Evolutionary conservation across 305 asterid species (phyloP), one percentile per base, ranked within the genome.

Genomic region (Solanum chacoense): DNA sequence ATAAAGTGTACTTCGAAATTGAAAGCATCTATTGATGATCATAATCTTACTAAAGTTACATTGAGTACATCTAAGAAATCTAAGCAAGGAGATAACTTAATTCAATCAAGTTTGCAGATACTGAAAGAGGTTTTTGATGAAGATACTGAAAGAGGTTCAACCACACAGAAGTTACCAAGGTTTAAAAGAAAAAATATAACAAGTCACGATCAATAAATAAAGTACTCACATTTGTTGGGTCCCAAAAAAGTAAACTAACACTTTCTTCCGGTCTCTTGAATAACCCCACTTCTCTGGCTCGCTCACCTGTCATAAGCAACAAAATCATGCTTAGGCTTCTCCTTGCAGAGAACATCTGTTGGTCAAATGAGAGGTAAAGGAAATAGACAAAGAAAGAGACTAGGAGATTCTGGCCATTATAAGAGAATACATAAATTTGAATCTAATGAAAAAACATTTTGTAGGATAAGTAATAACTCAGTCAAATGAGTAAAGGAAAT

Each of bases 271-370:
- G 90, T 95, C 99, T 89, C 92, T 90, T 22, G 96, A 86, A 90
- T 94, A 93, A 73, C 98, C 97, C 98, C 98, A 97, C 91, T 95
- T 93, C 90, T 93, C 95, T 69, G 99, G 98, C 88, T 96, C 98
- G 79, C 97, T 96, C 89, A 97, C 98, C 99, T 97, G 96, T 83
- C 91, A 93, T 45, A 88, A 89, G 87, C 87, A 89, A 92, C 69
- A 80, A 89, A 87, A 86, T 29, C 8, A 63, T 32, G 86, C 28
- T 50, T 71, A 87, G 50, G 18, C 50, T 65, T 69, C 81, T n/a
- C 32, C 34, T 78, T n/a, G 45, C 55, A 50, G 50, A 26, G 35
- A 11, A 71, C 87, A 55, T 37, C 87, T 32, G 24, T 59, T 32
- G 16, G 50, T 34, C 75, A 84, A 59, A 22, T 20, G 40, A 86